A percentile compares a stretch with the other conserved stretches of the same genome.
Conservation (phyloP, 306 rosid species). For the Echinosophora koreensis region DNA sequence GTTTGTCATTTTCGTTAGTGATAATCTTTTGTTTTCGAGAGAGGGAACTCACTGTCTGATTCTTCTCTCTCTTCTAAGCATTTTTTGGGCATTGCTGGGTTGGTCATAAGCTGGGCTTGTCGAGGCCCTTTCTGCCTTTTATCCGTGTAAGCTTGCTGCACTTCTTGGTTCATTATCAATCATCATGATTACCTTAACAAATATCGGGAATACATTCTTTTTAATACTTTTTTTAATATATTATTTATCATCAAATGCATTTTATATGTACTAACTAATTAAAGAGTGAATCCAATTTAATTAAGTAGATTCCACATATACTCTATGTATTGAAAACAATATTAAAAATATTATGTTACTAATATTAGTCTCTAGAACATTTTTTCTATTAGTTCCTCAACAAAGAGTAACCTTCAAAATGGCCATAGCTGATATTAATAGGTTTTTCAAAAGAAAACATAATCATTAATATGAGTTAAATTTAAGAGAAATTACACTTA, state of each 20-base stretch:
- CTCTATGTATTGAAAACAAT: no score
- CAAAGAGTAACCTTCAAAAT: neutral
- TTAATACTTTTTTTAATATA: no score
- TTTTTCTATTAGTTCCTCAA: neutral
- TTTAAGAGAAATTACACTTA: no score
- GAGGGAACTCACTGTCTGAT: conserved; percentile 45
- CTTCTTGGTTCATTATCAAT: neutral
- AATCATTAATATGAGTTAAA: no score
- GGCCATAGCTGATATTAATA: neutral
- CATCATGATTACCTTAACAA: neutral
- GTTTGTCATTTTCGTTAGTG: neutral
- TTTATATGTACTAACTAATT: no score
- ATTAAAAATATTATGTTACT: no score
- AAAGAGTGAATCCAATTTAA: no score
- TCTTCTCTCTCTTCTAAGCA: conserved; percentile 44
- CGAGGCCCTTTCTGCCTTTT: neutral
- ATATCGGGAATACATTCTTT: no score
- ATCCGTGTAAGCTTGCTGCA: conserved; percentile 28
- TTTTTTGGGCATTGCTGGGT: conserved; percentile 44
- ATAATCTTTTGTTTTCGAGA: conserved; percentile 16
- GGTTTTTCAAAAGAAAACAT: no score
- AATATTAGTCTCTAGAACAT: no score
- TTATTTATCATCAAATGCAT: no score
- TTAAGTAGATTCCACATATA: no score
- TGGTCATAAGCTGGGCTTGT: conserved; percentile 30